Conservation (phyloP, 768 basidiomycete genomes). For the Hygrophoropsis aurantiaca region DNA sequence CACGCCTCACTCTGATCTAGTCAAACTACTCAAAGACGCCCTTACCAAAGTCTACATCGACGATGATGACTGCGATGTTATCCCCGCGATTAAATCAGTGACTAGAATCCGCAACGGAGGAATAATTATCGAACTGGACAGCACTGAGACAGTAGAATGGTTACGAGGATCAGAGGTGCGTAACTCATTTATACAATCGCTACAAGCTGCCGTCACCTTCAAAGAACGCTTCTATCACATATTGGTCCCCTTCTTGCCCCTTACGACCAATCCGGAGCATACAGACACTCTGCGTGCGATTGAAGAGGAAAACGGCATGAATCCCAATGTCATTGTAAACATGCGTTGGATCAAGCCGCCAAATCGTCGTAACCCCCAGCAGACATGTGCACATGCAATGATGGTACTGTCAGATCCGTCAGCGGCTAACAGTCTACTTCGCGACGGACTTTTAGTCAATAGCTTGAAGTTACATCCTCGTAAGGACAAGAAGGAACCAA, state of each 20-base stretch:
- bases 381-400: constrained; percentile 22
- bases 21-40: not conserved
- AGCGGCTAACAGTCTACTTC: constrained; percentile 23
- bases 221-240: constrained; percentile 3
- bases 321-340: not conserved
- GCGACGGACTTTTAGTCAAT: constrained; percentile 15
- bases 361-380: constrained; percentile 7
- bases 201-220: constrained; percentile 1
- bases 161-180: constrained; percentile 1
- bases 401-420: constrained; percentile 14
- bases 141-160: constrained; percentile 15
- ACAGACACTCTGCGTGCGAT: not conserved
- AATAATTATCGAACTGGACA: constrained; percentile 12
- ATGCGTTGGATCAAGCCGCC: constrained; percentile 29
- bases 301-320: constrained; percentile 15
- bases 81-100: not conserved
- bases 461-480: constrained; percentile 9
- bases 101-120: constrained; percentile 6
- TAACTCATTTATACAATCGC: constrained; percentile 1
- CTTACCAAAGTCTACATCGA: not conserved
- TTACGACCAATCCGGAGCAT: constrained; percentile 8
- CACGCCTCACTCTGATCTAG: not conserved
- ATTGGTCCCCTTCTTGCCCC: constrained; percentile 23
- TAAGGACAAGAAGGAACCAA: constrained; percentile 7
- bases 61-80: not conserved